phyloP scores from a whole-genome alignment of 2,329 filamentous ascomycete genomes.

The Epicoccum nigrum region DNA sequence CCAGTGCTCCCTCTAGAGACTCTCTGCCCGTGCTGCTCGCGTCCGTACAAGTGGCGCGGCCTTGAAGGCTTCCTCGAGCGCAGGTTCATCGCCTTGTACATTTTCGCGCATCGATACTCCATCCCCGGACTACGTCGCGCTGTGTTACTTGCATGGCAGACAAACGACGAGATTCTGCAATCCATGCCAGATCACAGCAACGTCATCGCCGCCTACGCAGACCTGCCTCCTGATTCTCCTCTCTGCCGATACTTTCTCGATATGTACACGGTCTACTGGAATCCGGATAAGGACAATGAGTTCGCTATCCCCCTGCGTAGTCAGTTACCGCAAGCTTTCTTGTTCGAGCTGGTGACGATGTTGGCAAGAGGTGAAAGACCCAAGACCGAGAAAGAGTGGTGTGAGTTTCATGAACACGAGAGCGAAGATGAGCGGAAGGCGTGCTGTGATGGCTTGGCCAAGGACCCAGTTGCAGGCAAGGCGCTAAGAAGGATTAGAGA shows the following conservation, averaged over 20 bases:
- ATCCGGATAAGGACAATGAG: constrained; percentile 42
- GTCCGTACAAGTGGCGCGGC: constrained; percentile 46
- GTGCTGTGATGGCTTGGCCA: constrained; percentile 40
- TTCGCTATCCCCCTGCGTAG: constrained; percentile 38
- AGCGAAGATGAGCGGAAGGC: constrained; percentile 41
- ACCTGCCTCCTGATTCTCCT: constrained; percentile 36
- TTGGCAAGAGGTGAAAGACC: constrained; percentile 42
- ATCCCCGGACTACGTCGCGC: constrained; percentile 42
- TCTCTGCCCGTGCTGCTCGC: constrained; percentile 43
- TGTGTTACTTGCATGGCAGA: constrained; percentile 44
- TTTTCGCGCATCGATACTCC: constrained; percentile 42
- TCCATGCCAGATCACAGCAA: constrained; percentile 48
- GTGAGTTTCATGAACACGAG: constrained; percentile 46
- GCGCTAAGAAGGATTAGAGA: constrained; percentile 42
- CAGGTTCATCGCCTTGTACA: constrained; percentile 44
- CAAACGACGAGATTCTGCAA: constrained; percentile 45
- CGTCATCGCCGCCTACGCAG: constrained; percentile 44
- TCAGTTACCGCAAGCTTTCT: constrained; percentile 42
- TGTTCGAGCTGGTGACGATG: constrained; percentile 43
- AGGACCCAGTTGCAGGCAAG: constrained; percentile 38
- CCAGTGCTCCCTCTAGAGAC: constrained; percentile 45
- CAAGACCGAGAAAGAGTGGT: constrained; percentile 47
- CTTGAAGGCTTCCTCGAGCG: constrained; percentile 47
- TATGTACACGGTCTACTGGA: constrained; percentile 47
- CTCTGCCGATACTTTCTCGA: constrained; percentile 45